Percentiles rank a stretch among this genome's conserved stretches.
These are phyloP conservation scores for Russula brevipes DNA, from an alignment of 768 basidiomycete genomes.

Conservation along the genomic window DNA sequence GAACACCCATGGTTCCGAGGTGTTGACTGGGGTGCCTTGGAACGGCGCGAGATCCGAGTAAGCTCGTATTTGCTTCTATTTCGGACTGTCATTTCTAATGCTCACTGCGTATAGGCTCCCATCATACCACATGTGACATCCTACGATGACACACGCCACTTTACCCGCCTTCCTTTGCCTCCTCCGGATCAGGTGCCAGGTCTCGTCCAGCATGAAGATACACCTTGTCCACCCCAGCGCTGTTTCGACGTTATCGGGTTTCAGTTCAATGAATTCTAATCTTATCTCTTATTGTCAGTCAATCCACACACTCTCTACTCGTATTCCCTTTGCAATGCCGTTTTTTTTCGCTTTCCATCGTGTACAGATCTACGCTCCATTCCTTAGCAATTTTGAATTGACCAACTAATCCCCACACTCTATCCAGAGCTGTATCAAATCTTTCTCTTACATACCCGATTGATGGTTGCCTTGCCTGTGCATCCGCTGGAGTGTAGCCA, in stretches of 20 bases:
- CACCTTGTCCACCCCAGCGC: conserved; percentile 41
- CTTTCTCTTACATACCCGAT: conserved; percentile 16
- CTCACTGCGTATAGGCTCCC: conserved; percentile 52
- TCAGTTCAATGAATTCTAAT: conserved; percentile 73
- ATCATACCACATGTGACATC: conserved; percentile 80
- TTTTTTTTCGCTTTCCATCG: neutral
- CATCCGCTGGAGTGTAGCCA: conserved; percentile 18
- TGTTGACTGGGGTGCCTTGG: conserved; percentile 87
- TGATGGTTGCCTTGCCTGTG: conserved; percentile 15
- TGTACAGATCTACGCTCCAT: conserved; percentile 6
- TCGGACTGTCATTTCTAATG: conserved; percentile 9
- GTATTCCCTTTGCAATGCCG: neutral
- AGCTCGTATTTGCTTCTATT: conserved; percentile 25
- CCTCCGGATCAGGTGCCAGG: conserved; percentile 76
- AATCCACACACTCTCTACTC: conserved; percentile 7
- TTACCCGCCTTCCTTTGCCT: conserved; percentile 74
- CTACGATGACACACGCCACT: conserved; percentile 81
- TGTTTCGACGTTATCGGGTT: conserved; percentile 62
- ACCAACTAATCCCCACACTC: conserved; percentile 14
- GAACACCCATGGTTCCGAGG: conserved; percentile 94
- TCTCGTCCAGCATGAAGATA: conserved; percentile 42
- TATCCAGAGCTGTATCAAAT: conserved; percentile 20
- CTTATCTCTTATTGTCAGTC: conserved; percentile 7
- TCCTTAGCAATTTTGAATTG: neutral
- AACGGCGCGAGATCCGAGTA: conserved; percentile 81